Evolutionary conservation across 2,329 filamentous ascomycete genomes (phyloP), one percentile per base, ranked within the genome.

Genomic region (Fusarium torulosum): DNA sequence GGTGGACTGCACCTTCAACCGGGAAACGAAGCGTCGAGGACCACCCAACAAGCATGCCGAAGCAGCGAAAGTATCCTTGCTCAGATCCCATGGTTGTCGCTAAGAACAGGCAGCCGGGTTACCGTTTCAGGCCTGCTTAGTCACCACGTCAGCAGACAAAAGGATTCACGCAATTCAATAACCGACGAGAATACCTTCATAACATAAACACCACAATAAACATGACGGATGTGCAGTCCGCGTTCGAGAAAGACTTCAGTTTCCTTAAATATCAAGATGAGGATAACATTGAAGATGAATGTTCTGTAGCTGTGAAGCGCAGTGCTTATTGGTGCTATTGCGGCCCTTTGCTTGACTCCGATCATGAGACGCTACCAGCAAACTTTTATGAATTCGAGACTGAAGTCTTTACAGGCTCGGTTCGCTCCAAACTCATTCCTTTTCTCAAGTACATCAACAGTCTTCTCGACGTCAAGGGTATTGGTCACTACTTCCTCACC

Each of bases 401-500:
- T 7, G 60, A 75, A 8, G 77, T 78, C 1, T 69, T 83, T 6
- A 74, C 76, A 1, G 71, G 73, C 0, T 73, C 78, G n/a, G 46
- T 83, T 0, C 65, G 78, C 1, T 63, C 72, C 2, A 73, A 72
- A 0, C 67, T 85, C 4, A 67, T 79, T 23, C 79, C 81, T 0
- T 81, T 85, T 49, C 72, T 84, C 5, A 52, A 55, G 9, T 83
- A 78, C 63, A 74, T 79, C 33, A 79, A 81, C 41, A 52, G 63
- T 4, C 74, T 83, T 56, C 70, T 84, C 35, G n/a, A 53, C 4
- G 44, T 59, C 6, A 78, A 77, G 31, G 76, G 75, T 6, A 67
- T 82, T 7, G 65, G 74, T 5, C 73, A 83, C 68, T 85, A 84
- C 66, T 83, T 83, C 76, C 66, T 85, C 14, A 84, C 82, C 0